Percentiles rank a stretch among this genome's conserved stretches.
These are phyloP conservation scores for Phytophthora pisi DNA, from an alignment of 352 stramenopile species.

Conservation along the genomic window DNA sequence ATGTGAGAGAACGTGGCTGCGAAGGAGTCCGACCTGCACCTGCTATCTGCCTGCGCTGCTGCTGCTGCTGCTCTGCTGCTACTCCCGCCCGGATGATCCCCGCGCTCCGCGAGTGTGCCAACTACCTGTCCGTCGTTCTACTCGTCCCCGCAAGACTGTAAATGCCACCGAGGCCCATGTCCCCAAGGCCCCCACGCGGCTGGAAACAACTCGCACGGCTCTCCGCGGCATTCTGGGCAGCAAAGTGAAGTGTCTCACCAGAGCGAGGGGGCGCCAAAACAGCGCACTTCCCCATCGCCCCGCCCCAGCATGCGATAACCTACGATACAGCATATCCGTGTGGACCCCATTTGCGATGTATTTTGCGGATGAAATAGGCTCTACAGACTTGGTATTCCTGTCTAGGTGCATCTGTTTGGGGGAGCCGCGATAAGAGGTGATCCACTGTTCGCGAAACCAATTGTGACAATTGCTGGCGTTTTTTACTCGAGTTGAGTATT, in stretches of 20 bases:
- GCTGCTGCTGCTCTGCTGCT: conserved; percentile 5
- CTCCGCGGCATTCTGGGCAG: conserved; percentile 36
- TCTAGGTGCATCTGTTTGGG: not conserved
- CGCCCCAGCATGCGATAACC: not conserved
- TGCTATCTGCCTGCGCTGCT: conserved; percentile 11
- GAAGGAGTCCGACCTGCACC: conserved; percentile 33
- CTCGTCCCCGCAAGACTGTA: conserved; percentile 38
- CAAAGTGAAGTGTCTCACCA: conserved; percentile 35
- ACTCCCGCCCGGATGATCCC: conserved; percentile 16
- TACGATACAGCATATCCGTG: not conserved
- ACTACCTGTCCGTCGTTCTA: conserved; percentile 24
- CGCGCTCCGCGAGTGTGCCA: conserved; percentile 10
- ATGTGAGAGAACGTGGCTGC: conserved; percentile 8
- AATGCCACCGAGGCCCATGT: conserved; percentile 30
- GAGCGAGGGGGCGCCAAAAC: conserved; percentile 30
- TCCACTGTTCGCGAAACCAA: no score
- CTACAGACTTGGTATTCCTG: not conserved
- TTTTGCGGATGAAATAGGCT: not conserved
- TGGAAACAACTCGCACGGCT: conserved; percentile 36
- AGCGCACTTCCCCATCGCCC: not conserved
- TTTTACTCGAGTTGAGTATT: conserved; percentile 35
- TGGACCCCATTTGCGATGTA: not conserved
- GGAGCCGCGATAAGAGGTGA: no score
- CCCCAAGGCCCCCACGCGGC: not conserved
- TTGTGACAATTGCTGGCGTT: conserved; percentile 37